Conservation (phyloP, 164 flowering plant genomes). For the Liriodendron chinense region DNA sequence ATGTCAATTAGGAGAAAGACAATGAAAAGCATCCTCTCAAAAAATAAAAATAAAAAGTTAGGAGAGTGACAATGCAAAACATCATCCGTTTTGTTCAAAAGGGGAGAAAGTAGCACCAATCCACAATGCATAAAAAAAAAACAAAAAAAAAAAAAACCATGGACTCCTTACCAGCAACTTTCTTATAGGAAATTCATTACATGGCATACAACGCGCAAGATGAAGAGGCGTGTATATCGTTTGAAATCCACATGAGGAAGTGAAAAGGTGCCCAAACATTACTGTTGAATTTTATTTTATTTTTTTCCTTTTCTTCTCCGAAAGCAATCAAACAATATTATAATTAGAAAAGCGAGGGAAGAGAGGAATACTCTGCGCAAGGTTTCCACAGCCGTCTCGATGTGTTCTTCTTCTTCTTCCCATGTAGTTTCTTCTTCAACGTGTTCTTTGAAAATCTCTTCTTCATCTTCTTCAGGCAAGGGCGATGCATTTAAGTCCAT, state of each 20-base stretch:
- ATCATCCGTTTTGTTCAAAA: too few species aligned
- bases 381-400: constrained; percentile 60
- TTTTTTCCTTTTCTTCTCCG: background rate
- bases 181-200: too few species aligned
- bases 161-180: too few species aligned
- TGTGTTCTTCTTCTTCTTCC: constrained; percentile 52
- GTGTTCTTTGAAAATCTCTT: constrained; percentile 48
- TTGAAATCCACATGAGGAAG: background rate
- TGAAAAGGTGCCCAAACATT: background rate
- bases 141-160: too few species aligned
- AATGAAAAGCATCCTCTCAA: too few species aligned
- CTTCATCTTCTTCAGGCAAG: constrained; percentile 84
- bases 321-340: background rate
- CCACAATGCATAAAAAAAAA: too few species aligned
- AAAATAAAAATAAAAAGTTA: too few species aligned
- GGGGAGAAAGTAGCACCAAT: too few species aligned
- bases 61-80: too few species aligned
- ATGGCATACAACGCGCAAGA: too few species aligned
- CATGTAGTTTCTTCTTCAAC: constrained; percentile 38
- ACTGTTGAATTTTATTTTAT: background rate
- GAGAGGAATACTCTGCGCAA: constrained; percentile 58
- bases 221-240: too few species aligned
- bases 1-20: too few species aligned
- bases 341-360: background rate
- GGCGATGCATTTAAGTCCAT: constrained; percentile 96